A percentile compares a stretch with the other conserved stretches of the same genome.
Evolutionary conservation across 225 moss, liverwort and hornwort species (phyloP).

Genomic region (Rhytidiadelphus loreus): DNA sequence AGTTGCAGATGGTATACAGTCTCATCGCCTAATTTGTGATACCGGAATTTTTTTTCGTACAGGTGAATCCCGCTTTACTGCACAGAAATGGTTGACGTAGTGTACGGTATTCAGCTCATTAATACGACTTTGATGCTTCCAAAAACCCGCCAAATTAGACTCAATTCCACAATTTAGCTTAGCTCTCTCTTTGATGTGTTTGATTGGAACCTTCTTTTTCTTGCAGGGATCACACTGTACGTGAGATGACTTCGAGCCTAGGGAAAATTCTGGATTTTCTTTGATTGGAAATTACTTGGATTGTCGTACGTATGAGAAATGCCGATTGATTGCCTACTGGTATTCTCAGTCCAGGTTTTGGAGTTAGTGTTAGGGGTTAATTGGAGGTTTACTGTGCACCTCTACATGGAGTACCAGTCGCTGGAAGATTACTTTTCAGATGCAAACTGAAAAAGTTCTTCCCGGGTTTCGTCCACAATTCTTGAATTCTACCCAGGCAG

Average conservation of each 20-base stretch:
- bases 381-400: neutral
- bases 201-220: neutral
- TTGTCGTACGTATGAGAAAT: neutral
- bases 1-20: neutral
- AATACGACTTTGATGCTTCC: neutral
- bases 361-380: neutral
- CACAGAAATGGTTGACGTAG: neutral
- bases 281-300: neutral
- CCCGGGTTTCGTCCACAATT: neutral
- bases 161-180: neutral
- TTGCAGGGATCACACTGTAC: neutral
- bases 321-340: neutral
- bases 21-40: neutral
- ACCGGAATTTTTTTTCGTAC: neutral
- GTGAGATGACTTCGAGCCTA: neutral
- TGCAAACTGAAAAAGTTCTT: neutral
- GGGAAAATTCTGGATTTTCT: neutral
- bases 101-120: neutral
- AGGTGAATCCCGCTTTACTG: neutral
- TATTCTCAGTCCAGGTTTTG: neutral
- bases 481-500: neutral
- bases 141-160: neutral
- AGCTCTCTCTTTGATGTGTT: neutral
- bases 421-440: neutral
- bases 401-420: neutral